Conservation (phyloP, 2,329 filamentous ascomycete species). For the Penicillium griseofulvum region DNA sequence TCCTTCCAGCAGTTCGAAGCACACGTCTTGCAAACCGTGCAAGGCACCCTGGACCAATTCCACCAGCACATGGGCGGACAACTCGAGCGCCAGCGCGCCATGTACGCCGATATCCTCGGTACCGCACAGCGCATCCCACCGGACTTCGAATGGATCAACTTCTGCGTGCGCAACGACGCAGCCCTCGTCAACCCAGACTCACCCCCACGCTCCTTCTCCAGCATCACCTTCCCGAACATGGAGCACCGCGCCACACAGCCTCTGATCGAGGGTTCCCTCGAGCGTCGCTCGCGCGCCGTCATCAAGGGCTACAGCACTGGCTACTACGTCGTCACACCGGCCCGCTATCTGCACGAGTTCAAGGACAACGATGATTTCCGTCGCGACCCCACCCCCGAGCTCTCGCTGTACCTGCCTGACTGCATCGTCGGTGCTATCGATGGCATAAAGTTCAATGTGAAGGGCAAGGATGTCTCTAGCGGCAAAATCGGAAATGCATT, state of each 20-base stretch:
- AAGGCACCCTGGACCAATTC: slow-evolving; percentile 79
- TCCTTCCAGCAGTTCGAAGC: slow-evolving; percentile 85
- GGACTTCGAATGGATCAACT: slow-evolving; percentile 91
- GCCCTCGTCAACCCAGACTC: slow-evolving; percentile 75
- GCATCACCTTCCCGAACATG: slow-evolving; percentile 84
- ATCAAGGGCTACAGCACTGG: slow-evolving; percentile 71
- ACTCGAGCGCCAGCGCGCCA: slow-evolving; percentile 72
- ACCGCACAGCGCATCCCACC: slow-evolving; percentile 72
- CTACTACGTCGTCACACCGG: slow-evolving; percentile 88
- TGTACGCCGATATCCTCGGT: slow-evolving; percentile 80
- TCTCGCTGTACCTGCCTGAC: slow-evolving; percentile 89
- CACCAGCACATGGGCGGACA: slow-evolving; percentile 76
- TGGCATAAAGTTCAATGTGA: slow-evolving; percentile 86
- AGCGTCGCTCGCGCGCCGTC: slow-evolving; percentile 87
- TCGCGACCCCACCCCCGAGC: slow-evolving; percentile 65
- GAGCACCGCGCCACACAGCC: slow-evolving; percentile 75
- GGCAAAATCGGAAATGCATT: slow-evolving; percentile 75
- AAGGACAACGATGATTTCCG: slow-evolving; percentile 78
- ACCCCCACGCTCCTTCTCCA: slow-evolving; percentile 68
- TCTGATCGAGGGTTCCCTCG: slow-evolving; percentile 81
- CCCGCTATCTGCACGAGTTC: slow-evolving; percentile 92
- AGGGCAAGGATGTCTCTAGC: slow-evolving; percentile 87
- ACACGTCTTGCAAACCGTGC: slow-evolving; percentile 78
- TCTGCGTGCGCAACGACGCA: slow-evolving; percentile 67
- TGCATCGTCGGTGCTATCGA: slow-evolving; percentile 70